phyloP scores from a whole-genome alignment of 2,329 filamentous ascomycete species.

The Cladobotryum mycophilum region DNA sequence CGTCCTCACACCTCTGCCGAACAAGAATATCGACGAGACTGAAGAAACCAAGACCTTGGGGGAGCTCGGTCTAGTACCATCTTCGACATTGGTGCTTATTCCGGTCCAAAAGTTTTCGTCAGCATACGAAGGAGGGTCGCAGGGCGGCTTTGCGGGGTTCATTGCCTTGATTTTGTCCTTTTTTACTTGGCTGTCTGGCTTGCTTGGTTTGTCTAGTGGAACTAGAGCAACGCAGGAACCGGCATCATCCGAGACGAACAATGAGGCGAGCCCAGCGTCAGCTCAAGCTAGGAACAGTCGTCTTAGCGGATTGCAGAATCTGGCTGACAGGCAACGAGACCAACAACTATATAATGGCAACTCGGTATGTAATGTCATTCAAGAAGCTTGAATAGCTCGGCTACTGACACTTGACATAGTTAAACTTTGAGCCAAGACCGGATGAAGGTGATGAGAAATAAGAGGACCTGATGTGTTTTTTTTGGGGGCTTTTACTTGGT shows the following conservation, averaged over 20 bases:
- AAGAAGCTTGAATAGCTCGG: neutral
- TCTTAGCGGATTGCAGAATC: constrained; percentile 34
- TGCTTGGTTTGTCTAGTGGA: constrained; percentile 23
- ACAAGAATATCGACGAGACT: constrained; percentile 62
- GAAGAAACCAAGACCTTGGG: constrained; percentile 66
- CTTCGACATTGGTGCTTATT: constrained; percentile 75
- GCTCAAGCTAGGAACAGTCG: constrained; percentile 19
- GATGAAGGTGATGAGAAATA: constrained; percentile 47
- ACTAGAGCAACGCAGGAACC: constrained; percentile 1
- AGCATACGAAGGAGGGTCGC: constrained; percentile 33
- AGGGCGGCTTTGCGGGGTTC: constrained; percentile 23
- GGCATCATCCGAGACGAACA: neutral
- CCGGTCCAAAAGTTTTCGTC: constrained; percentile 50
- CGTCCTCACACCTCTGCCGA: constrained; percentile 72
- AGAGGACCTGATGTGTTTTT: neutral
- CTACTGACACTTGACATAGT: constrained; percentile 33
- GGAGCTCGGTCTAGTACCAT: constrained; percentile 68
- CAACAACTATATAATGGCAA: constrained; percentile 88
- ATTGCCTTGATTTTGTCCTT: constrained; percentile 26
- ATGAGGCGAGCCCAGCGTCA: constrained; percentile 7
- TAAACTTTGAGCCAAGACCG: constrained; percentile 62
- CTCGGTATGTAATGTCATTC: constrained; percentile 50
- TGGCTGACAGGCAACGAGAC: constrained; percentile 47
- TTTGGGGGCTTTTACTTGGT: neutral
- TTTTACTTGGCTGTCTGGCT: constrained; percentile 30